Percentiles rank a stretch among this genome's conserved stretches.
These are phyloP conservation scores for Rhodotorula sp. DNA, from an alignment of 1,284 basidiomycete species.

Conservation along the genomic window DNA sequence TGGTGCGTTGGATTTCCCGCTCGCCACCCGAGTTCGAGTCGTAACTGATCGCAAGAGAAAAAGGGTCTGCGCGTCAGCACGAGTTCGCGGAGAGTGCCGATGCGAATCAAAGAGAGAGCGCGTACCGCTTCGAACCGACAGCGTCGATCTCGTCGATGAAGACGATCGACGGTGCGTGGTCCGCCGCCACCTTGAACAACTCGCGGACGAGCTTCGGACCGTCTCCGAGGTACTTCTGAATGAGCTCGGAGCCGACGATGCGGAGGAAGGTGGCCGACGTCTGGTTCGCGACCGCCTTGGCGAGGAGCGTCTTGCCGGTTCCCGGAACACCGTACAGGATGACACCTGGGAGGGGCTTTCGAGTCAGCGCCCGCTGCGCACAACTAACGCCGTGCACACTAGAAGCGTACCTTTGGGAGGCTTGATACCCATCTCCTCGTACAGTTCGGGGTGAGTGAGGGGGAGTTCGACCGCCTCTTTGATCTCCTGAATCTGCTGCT, in stretches of 20 bases:
- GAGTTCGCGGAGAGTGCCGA: no score
- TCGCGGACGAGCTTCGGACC: constrained; percentile 58
- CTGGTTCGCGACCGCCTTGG: constrained; percentile 98
- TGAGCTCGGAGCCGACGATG: constrained; percentile 95
- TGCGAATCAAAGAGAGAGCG: not conserved
- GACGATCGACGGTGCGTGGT: constrained; percentile 54
- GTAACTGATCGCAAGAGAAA: constrained; percentile 43
- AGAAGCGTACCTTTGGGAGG: constrained; percentile 68
- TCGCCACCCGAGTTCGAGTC: constrained; percentile 55
- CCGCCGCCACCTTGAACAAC: constrained; percentile 54
- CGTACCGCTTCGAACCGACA: constrained; percentile 53
- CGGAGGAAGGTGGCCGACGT: constrained; percentile 98
- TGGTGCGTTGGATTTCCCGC: constrained; percentile 53
- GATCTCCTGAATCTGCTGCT: constrained; percentile 97
- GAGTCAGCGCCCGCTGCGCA: not conserved
- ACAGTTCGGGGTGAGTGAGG: constrained; percentile 95
- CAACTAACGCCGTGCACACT: not conserved
- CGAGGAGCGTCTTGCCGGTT: constrained; percentile 96
- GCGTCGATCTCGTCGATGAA: constrained; percentile 56
- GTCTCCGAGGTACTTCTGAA: constrained; percentile 98
- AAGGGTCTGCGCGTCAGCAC: not conserved
- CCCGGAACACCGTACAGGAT: constrained; percentile 98
- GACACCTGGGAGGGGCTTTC: constrained; percentile 61
- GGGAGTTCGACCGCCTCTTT: constrained; percentile 99
- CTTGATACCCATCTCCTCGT: constrained; percentile 99